Conservation (phyloP, 2,329 filamentous ascomycete species). For the Fusarium solani-melongenae region DNA sequence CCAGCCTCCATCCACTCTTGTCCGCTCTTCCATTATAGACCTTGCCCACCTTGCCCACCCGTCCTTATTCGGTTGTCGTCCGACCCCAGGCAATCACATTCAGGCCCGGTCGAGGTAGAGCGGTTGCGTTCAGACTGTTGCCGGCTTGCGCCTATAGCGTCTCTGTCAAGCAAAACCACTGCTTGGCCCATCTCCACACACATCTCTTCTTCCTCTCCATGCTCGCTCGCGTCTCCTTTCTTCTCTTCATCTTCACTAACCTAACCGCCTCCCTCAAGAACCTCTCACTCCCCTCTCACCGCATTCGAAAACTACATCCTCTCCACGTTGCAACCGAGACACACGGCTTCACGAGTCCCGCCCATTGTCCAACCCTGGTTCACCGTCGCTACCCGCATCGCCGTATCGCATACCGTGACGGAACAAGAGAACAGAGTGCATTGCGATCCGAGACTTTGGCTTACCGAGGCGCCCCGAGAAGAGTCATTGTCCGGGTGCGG, state of each 20-base stretch:
- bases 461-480: slow-evolving; percentile 28
- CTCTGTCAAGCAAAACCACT: slow-evolving; percentile 41
- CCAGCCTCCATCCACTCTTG: slow-evolving; percentile 40
- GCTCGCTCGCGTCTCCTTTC: slow-evolving; percentile 26
- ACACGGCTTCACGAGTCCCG: slow-evolving; percentile 41
- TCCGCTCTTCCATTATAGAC: slow-evolving; percentile 36
- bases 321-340: slow-evolving; percentile 45
- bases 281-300: slow-evolving; percentile 32
- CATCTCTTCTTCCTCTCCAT: slow-evolving; percentile 23
- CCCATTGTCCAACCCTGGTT: slow-evolving; percentile 38
- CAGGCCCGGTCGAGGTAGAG: slow-evolving; percentile 33
- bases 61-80: slow-evolving; percentile 42
- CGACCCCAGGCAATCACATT: slow-evolving; percentile 42
- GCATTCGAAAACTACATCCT: slow-evolving; percentile 29
- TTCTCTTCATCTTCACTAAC: slow-evolving; percentile 29
- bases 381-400: slow-evolving; percentile 35
- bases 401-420: slow-evolving; percentile 30
- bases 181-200: slow-evolving; percentile 35
- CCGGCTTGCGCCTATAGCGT: slow-evolving; percentile 39
- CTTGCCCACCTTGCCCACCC: slow-evolving; percentile 35
- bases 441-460: slow-evolving; percentile 30
- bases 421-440: slow-evolving; percentile 23
- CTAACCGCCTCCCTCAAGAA: slow-evolving; percentile 25
- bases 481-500: slow-evolving; percentile 46
- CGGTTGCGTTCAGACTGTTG: slow-evolving; percentile 35